phyloP scores from a whole-genome alignment of 129 eudicot genomes.

The Lactuca sativa region DNA sequence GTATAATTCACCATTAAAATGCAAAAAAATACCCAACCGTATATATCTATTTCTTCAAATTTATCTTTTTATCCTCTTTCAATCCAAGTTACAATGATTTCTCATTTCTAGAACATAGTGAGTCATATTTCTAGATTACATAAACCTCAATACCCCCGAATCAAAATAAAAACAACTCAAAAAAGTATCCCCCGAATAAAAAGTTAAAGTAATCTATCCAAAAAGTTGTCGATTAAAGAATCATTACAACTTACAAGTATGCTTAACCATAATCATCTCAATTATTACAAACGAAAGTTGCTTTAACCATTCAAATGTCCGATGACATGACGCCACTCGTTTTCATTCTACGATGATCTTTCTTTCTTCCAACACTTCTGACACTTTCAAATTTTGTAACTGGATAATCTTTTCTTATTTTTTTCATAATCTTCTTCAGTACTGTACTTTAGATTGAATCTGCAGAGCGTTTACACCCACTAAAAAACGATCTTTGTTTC shows the following conservation, averaged over 20 bases:
- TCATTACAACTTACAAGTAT: conserved; percentile 32
- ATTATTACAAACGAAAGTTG: conserved; percentile 59
- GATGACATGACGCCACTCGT: conserved; percentile 64
- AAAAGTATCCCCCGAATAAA: conserved; percentile 29
- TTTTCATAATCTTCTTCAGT: conserved; percentile 18
- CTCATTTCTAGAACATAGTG: conserved; percentile 18
- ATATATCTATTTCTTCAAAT: too few relatives aligned
- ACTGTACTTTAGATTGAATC: conserved; percentile 39
- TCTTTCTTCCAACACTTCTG: background rate
- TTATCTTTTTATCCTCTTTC: too few relatives aligned
- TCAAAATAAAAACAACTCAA: background rate
- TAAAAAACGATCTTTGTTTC: conserved; percentile 37
- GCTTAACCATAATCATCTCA: conserved; percentile 33
- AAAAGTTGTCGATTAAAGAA: conserved; percentile 33
- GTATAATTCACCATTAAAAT: too few relatives aligned
- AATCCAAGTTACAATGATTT: conserved; percentile 27
- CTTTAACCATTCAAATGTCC: conserved; percentile 98
- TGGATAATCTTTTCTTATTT: conserved; percentile 17
- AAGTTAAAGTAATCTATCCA: conserved; percentile 33
- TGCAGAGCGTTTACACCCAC: conserved; percentile 63
- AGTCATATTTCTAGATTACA: too few relatives aligned
- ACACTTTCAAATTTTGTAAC: conserved; percentile 2
- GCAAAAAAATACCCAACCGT: too few relatives aligned
- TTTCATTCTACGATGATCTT: conserved; percentile 35
- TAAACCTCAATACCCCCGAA: conserved; percentile 23